Percentiles rank a stretch among this genome's conserved stretches.
These are phyloP conservation scores for Populus euphratica DNA, from an alignment of 345 rosid genomes.

Conservation along the genomic window DNA sequence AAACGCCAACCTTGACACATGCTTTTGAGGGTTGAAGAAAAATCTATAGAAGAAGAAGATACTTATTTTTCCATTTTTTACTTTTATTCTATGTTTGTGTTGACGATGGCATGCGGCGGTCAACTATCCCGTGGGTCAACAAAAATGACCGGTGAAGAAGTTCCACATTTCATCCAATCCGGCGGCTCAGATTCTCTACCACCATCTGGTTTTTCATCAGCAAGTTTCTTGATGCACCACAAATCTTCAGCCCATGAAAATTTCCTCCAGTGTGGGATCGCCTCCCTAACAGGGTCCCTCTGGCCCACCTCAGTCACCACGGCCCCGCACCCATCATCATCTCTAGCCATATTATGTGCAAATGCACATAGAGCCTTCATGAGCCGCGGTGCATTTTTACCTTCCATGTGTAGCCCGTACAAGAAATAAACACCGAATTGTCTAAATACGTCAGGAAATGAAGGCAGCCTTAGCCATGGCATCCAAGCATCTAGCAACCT, in stretches of 20 bases:
- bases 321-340: slow-evolving; percentile 64
- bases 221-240: slow-evolving; percentile 65
- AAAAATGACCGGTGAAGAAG: slow-evolving; percentile 43
- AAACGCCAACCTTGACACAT: too few species aligned
- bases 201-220: not conserved
- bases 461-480: slow-evolving; percentile 69
- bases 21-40: too few species aligned
- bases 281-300: slow-evolving; percentile 45
- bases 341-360: slow-evolving; percentile 60
- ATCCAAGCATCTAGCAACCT: slow-evolving; percentile 60
- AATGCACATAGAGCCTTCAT: slow-evolving; percentile 55
- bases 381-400: slow-evolving; percentile 41
- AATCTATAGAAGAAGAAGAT: too few species aligned
- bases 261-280: slow-evolving; percentile 68
- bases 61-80: not conserved
- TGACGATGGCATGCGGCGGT: slow-evolving; percentile 3
- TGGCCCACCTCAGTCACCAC: slow-evolving; percentile 58
- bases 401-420: slow-evolving; percentile 68
- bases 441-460: slow-evolving; percentile 62
- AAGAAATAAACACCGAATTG: slow-evolving; percentile 58
- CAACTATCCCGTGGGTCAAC: slow-evolving; percentile 78
- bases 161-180: slow-evolving; percentile 42
- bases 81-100: not conserved
- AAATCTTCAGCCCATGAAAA: slow-evolving; percentile 63
- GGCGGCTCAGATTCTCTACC: slow-evolving; percentile 20